Evolutionary conservation across 2,329 filamentous ascomycete genomes (phyloP), one percentile per base, ranked within the genome.

Genomic region (Aspergillus caelatus): DNA sequence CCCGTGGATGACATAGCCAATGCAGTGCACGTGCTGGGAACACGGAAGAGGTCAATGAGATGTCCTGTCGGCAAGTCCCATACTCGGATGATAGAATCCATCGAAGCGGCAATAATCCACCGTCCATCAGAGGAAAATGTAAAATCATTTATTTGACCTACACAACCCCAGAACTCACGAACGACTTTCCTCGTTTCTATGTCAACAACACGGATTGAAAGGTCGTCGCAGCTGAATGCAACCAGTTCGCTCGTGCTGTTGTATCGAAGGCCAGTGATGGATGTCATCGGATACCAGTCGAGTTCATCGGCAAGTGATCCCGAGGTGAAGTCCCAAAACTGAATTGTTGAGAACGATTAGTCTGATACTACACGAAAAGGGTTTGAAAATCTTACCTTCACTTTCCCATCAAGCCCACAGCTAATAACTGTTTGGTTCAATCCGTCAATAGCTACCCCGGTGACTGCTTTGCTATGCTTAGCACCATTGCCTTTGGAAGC

Each of bases 61-160:
- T 99, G 94, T 30, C 93, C 94, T 0, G 96, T 99, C 0, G 95
- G 93, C 32, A 99, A 83, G 80, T 99, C 96, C 93, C 95, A 99
- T 9, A 98, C 88, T 48, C 95, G 88, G 57, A 97, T 82, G 7
- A 93, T 82, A 1, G 88, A 88, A 73, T 96, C 92, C 72, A 91
- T 89, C 0, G 93, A 93, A 14, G 93, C 91, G 26, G 93, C 92
- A 62, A 97, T 88, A 68, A 99, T 88, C 95, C 95, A 99, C 62
- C 93, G 88, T 10, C 94, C 94, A 75, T 98, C 94, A 68, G 89
- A 92, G 3, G 94, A 98, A 79, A 99, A 98, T 71, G 88, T 90
- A 64, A 94, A 89, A 77, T 95, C 92, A 71, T 91, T 93, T 69
- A 95, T 89, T 61, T 85, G 82, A 16, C 87, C 88, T 39, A 87